Base-by-base conservation (phyloP, 225 moss, liverwort and hornwort species). In the Neckera pumila region DNA sequence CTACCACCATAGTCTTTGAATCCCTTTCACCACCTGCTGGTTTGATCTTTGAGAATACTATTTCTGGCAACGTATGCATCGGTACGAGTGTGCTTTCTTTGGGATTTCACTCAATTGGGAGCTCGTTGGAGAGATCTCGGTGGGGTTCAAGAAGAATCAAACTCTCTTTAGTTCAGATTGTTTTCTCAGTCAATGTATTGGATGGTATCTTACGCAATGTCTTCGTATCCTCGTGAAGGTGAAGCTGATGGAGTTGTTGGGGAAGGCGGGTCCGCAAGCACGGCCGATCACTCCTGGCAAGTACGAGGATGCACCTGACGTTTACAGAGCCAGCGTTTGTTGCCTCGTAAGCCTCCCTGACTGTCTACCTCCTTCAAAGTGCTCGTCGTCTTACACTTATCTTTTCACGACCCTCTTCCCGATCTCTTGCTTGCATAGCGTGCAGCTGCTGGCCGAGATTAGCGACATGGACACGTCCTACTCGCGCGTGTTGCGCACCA, bases 401-500 rank as follows among this genome's bases (percentile, higher is more conserved):
- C 36, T 86, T 54, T 82, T 76, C 78, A 82, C 71, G 88, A 70
- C 71, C 66, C 84, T 69, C 60, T 49, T 61, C 62, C 62, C 14
- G 22, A 62, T 42, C 81, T 49, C 64, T 64, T 45, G 66, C 69
- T 61, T 60, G 87, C 79, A 57, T 85, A 86, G 91, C 73, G 85
- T 78, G 84, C 93, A 93, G 92, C 84, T 93, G 66, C 83, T 93
- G 89, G 84, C 88, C 65, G 92, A 93, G 86, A 92, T 92, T 63
- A 84, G 92, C 81, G 84, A 71, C 59, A 82, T 93, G 72, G 86
- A 83, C 80, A 89, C 84, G 81, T 91, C 92, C 20, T 93, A 90
- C 84, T 86, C 91, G 36, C 84, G 88, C 54, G 91, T 92, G 79
- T 62, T 94, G 84, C 87, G 85, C 23, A 88, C 73, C 49, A 91